A percentile compares a stretch with the other conserved stretches of the same genome.
Evolutionary conservation across 306 rosid genomes (phyloP).

Genomic region (Rosa chinensis): DNA sequence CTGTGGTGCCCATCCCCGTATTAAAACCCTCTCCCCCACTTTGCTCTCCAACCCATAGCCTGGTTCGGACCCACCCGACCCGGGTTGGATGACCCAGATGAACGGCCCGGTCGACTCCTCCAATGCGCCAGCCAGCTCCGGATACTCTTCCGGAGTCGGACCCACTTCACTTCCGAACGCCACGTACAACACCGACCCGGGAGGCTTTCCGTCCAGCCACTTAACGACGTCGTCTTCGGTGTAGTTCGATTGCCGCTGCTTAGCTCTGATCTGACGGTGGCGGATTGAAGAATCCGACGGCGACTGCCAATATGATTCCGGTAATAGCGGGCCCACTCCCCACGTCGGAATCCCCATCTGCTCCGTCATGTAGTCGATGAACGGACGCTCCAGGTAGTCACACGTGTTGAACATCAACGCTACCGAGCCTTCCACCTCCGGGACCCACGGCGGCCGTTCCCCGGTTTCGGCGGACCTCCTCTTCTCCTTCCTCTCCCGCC

Average conservation of each 20-base stretch:
- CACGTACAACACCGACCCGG: constrained; percentile 13
- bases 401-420: constrained; percentile 29
- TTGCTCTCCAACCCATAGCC: constrained; percentile 11
- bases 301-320: constrained; percentile 14
- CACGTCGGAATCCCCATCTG: constrained; percentile 19
- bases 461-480: constrained; percentile 24
- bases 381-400: constrained; percentile 18
- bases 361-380: constrained; percentile 16
- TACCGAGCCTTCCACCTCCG: constrained; percentile 19
- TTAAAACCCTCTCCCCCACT: constrained; percentile 8
- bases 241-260: constrained; percentile 5
- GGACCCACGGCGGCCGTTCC: constrained; percentile 27
- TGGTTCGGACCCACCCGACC: neutral
- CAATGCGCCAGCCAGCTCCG: constrained; percentile 13
- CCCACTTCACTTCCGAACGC: constrained; percentile 28
- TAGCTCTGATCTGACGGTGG: constrained; percentile 6
- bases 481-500: neutral
- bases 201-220: constrained; percentile 17
- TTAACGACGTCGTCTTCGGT: constrained; percentile 8
- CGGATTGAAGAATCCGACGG: neutral
- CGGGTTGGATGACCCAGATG: constrained; percentile 21
- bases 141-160: constrained; percentile 13
- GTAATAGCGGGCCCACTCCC: constrained; percentile 20
- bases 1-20: constrained; percentile 27
- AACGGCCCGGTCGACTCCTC: constrained; percentile 20